Evolutionary conservation across 116 monocot genomes (phyloP).

Genomic region (Trichopus zeylanicus): DNA sequence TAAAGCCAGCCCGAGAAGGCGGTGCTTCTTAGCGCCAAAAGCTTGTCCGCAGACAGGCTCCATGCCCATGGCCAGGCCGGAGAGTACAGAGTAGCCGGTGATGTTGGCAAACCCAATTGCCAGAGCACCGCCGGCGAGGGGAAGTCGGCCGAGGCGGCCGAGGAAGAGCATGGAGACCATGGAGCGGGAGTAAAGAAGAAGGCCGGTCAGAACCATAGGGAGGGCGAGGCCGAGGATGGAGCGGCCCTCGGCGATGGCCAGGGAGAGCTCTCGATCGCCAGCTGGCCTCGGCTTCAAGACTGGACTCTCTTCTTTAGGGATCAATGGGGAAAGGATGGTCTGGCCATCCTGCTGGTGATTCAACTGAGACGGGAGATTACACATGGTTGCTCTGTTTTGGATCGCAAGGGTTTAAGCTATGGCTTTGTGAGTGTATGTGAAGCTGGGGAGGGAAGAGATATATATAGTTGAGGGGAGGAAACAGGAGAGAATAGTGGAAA

Average conservation of each 20-base stretch:
- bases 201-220: slow-evolving; percentile 43
- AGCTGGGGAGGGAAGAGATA: no score
- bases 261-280: no score
- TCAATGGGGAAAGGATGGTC: no score
- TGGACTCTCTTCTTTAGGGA: no score
- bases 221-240: slow-evolving; percentile 32
- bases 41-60: slow-evolving; percentile 65
- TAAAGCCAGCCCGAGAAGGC: slow-evolving; percentile 28
- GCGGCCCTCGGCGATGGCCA: slow-evolving; percentile 12
- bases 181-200: slow-evolving; percentile 52
- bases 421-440: no score
- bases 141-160: slow-evolving; percentile 32
- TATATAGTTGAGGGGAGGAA: no score
- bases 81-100: slow-evolving; percentile 57
- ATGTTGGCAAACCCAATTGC: slow-evolving; percentile 68
- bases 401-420: no score
- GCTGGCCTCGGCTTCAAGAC: no score
- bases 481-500: no score
- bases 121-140: slow-evolving; percentile 48
- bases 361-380: no score
- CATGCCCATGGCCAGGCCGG: slow-evolving; percentile 56
- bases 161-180: slow-evolving; percentile 56
- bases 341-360: no score
- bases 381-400: no score
- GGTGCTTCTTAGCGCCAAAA: slow-evolving; percentile 29